These are phyloP conservation scores for Taiozyma sp. DNA, from an alignment of 1,139 yeast genomes.

Conservation along the genomic window DNA sequence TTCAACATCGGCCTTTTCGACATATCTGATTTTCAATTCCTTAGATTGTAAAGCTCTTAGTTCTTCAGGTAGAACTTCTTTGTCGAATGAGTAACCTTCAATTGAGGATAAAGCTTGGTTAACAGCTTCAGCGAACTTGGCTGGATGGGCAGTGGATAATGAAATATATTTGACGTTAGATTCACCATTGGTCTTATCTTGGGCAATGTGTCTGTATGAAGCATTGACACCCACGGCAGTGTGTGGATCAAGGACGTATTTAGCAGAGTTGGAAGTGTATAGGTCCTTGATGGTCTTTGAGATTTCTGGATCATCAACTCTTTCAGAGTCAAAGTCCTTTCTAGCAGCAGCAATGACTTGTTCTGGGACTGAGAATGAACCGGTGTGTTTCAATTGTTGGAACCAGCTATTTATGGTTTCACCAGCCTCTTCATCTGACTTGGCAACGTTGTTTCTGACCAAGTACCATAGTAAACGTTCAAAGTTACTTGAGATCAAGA, in stretches of 20 bases:
- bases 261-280: constrained; percentile 48
- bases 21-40: constrained; percentile 70
- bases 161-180: constrained; percentile 55
- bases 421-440: constrained; percentile 70
- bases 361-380: constrained; percentile 68
- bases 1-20: constrained; percentile 69
- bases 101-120: constrained; percentile 64
- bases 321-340: constrained; percentile 66
- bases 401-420: constrained; percentile 68
- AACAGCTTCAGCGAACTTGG: constrained; percentile 95
- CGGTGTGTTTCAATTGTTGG: constrained; percentile 66
- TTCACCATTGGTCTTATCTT: constrained; percentile 35
- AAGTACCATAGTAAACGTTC: constrained; percentile 96
- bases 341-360: constrained; percentile 63
- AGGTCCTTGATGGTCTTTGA: constrained; percentile 65
- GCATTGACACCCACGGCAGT: constrained; percentile 91
- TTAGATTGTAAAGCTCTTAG: constrained; percentile 64
- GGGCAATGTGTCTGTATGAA: constrained; percentile 52
- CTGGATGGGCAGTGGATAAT: constrained; percentile 96
- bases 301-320: constrained; percentile 76
- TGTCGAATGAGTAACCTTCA: constrained; percentile 76
- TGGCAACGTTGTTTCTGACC: constrained; percentile 62
- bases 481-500: constrained; percentile 87
- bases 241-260: constrained; percentile 93
- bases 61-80: constrained; percentile 85